phyloP scores from a whole-genome alignment of 2,329 filamentous ascomycete genomes.

The Phyllosticta citribraziliensis region DNA sequence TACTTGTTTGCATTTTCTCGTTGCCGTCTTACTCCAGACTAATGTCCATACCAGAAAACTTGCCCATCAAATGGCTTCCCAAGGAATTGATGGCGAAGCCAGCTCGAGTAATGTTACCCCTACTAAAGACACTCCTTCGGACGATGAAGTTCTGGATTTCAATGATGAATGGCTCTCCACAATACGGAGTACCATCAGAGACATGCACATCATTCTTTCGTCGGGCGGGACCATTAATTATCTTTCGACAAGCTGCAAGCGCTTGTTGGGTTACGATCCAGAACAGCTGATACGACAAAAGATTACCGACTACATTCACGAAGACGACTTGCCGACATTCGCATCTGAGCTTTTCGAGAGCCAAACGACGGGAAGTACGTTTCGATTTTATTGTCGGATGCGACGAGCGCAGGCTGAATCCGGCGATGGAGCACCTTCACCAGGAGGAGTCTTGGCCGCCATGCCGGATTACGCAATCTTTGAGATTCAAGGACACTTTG shows the following conservation, averaged over 20 bases:
- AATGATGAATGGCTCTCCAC: background rate
- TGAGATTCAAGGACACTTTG: slow-evolving; percentile 1
- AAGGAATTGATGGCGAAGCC: background rate
- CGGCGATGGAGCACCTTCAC: background rate
- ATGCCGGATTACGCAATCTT: background rate
- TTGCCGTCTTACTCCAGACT: background rate
- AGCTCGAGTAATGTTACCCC: background rate
- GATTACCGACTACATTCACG: slow-evolving; percentile 1
- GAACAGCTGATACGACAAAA: slow-evolving; percentile 1
- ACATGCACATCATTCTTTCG: slow-evolving; percentile 2
- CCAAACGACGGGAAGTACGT: slow-evolving; percentile 1
- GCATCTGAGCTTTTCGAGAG: slow-evolving; percentile 2
- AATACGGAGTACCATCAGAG: slow-evolving; percentile 5
- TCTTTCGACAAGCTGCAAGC: slow-evolving; percentile 2
- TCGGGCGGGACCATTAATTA: background rate
- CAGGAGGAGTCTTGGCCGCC: background rate
- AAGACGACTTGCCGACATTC: slow-evolving; percentile 4
- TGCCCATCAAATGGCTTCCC: background rate
- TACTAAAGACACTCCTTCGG: background rate
- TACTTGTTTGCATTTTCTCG: background rate
- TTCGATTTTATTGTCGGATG: slow-evolving; percentile 7
- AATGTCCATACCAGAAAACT: background rate
- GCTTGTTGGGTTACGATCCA: slow-evolving; percentile 1
- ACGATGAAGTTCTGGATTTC: background rate
- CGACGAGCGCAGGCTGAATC: background rate